Evolutionary conservation across 2,329 filamentous ascomycete species (phyloP), one percentile per base, ranked within the genome.

Genomic region (Cladobotryum mycophilum): DNA sequence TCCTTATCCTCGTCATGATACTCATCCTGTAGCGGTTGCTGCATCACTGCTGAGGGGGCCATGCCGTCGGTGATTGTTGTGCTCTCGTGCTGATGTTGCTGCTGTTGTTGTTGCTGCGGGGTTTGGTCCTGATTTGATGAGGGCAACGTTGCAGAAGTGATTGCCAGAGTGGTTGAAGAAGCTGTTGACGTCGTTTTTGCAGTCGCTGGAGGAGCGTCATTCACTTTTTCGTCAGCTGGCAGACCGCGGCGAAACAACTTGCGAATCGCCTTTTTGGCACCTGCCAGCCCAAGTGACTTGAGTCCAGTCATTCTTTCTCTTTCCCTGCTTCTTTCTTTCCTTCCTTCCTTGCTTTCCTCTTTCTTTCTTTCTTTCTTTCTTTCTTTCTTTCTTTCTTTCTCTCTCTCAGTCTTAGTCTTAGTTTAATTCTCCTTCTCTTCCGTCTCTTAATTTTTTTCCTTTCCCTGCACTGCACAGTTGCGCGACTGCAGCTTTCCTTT

Each of bases 231-330:
- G 37, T 38, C 61, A 59, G 55, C 56, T 60, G 60, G 56, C 56
- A 56, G 49, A 47, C 51, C 54, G 37, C 63, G 60, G 9, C 63
- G 58, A 53, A 69, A 63, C 48, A 66, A 56, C 50, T 58, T 61
- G 17, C 65, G 66, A 15, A 69, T 49, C 34, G 59, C 58, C 43
- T 57, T 62, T 52, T 58, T 65, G 57, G 63, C 63, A 48, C 60
- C 58, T 53, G 59, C 63, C 56, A 66, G 58, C 41, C 63, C 56
- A 8, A 65, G 48, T 43, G 59, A 61, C 54, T 64, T 66, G 47
- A 64, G 48, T 42, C 62, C 57, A 40, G 60, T 51, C 58, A 66
- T 30, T 43, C 22, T 14, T 44, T 30, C 13, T 20, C 18, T 47
- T 25, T 17, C 18, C 30, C 1, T 14, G 9, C n/a, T n/a, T 22